phyloP scores from a whole-genome alignment of 2,329 filamentous ascomycete genomes.

The Fusarium sp. region DNA sequence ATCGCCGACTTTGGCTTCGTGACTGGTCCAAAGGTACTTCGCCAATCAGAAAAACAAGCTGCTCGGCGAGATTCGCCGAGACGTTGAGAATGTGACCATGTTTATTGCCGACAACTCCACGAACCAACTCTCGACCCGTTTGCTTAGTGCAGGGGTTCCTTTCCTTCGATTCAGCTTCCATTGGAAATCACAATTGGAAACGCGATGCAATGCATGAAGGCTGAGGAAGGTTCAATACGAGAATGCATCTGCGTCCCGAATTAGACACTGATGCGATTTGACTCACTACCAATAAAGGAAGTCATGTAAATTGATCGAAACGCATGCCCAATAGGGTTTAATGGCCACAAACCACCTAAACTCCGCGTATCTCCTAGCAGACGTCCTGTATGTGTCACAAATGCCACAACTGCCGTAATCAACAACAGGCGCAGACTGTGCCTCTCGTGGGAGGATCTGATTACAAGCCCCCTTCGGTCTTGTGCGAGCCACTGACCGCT shows the following conservation, averaged over 20 bases:
- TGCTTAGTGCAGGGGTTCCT: constrained; percentile 21
- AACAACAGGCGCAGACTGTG: constrained; percentile 16
- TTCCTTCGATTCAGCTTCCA: constrained; percentile 25
- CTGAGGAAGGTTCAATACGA: constrained; percentile 16
- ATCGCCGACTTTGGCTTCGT: constrained; percentile 24
- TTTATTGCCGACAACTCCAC: constrained; percentile 7
- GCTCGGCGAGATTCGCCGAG: constrained; percentile 28
- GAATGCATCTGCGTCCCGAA: constrained; percentile 5
- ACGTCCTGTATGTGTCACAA: constrained; percentile 1
- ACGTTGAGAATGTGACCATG: constrained; percentile 19
- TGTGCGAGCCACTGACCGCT: constrained; percentile 32
- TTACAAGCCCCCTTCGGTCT: constrained; percentile 13
- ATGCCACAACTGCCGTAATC: constrained; percentile 13
- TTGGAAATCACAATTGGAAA: constrained; percentile 12
- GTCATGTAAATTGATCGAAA: constrained; percentile 11
- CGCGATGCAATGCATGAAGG: constrained; percentile 13
- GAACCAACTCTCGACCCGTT: not conserved
- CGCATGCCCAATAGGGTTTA: constrained; percentile 17
- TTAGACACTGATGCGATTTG: constrained; percentile 9
- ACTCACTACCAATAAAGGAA: constrained; percentile 5
- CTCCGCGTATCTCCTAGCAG: constrained; percentile 17
- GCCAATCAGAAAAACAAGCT: constrained; percentile 23
- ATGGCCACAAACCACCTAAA: constrained; percentile 6
- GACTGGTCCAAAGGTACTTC: constrained; percentile 18
- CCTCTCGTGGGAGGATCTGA: constrained; percentile 9